phyloP scores from a whole-genome alignment of 1,284 basidiomycete species.

The Leccinum ponderosum region DNA sequence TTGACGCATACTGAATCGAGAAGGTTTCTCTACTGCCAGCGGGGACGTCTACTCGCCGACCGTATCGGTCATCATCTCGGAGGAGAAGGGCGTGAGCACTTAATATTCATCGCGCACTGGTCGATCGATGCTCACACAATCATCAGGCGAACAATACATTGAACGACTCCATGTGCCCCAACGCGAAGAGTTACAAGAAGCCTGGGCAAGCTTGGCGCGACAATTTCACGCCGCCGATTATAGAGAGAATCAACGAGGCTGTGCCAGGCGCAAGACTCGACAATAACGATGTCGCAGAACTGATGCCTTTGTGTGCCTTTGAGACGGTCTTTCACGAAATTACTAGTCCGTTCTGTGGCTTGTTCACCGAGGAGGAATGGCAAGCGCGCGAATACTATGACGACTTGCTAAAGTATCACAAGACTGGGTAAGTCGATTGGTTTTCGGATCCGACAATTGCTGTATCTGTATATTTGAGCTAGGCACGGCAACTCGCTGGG shows the following conservation, averaged over 20 bases:
- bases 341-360: slow-evolving; percentile 68
- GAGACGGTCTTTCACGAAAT: slow-evolving; percentile 61
- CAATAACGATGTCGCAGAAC: slow-evolving; percentile 53
- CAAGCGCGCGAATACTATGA: slow-evolving; percentile 65
- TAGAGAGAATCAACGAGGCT: slow-evolving; percentile 57
- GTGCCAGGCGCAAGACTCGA: slow-evolving; percentile 65
- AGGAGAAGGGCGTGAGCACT: slow-evolving; percentile 50
- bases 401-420: slow-evolving; percentile 80
- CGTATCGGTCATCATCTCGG: slow-evolving; percentile 56
- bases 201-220: slow-evolving; percentile 55
- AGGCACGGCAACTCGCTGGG: slow-evolving; percentile 71
- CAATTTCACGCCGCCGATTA: slow-evolving; percentile 57
- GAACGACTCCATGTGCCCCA: slow-evolving; percentile 67
- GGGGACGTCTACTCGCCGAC: slow-evolving; percentile 40
- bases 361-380: slow-evolving; percentile 67
- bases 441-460: background rate
- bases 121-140: background rate
- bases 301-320: slow-evolving; percentile 81
- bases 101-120: background rate
- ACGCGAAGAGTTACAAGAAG: slow-evolving; percentile 46
- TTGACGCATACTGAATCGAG: background rate
- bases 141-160: slow-evolving; percentile 70
- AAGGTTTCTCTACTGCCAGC: slow-evolving; percentile 56
- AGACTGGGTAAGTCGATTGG: slow-evolving; percentile 50
- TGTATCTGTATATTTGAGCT: slow-evolving; percentile 1